phyloP scores from a whole-genome alignment of 1,284 basidiomycete genomes.

The Coniferiporia weirii region DNA sequence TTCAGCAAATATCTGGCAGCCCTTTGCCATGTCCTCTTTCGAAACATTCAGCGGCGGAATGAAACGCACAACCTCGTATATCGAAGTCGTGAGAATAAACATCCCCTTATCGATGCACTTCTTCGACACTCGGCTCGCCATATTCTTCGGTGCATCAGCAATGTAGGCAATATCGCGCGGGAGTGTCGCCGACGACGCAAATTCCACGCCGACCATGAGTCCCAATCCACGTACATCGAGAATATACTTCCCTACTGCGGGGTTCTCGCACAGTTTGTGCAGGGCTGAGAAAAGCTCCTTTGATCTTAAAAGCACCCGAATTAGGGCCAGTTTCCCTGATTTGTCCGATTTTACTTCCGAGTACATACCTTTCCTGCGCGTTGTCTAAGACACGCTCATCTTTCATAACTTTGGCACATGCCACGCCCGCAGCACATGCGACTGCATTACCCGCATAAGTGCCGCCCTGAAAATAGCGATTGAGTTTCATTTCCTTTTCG shows the following conservation, averaged over 20 bases:
- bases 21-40: conserved; percentile 56
- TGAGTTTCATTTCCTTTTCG: conserved; percentile 16
- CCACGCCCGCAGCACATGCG: conserved; percentile 81
- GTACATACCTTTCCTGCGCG: conserved; percentile 57
- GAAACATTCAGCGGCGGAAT: conserved; percentile 68
- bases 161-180: conserved; percentile 38
- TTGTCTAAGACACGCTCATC: conserved; percentile 79
- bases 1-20: conserved; percentile 52
- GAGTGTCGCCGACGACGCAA: conserved; percentile 53
- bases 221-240: conserved; percentile 76
- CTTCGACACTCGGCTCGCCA: conserved; percentile 73
- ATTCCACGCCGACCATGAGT: conserved; percentile 81
- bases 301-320: conserved; percentile 43
- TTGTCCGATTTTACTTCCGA: conserved; percentile 15
- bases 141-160: conserved; percentile 47
- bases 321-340: not conserved
- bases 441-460: conserved; percentile 91
- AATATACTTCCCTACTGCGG: conserved; percentile 49
- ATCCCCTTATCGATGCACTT: conserved; percentile 82
- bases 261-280: conserved; percentile 46
- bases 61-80: conserved; percentile 78
- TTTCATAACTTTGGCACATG: conserved; percentile 72
- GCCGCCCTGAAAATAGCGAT: conserved; percentile 54
- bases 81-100: conserved; percentile 74
- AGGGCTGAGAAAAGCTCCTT: conserved; percentile 66